Evolutionary conservation across 306 rosid genomes (phyloP).

Genomic region (Prinsepia uniflora): DNA sequence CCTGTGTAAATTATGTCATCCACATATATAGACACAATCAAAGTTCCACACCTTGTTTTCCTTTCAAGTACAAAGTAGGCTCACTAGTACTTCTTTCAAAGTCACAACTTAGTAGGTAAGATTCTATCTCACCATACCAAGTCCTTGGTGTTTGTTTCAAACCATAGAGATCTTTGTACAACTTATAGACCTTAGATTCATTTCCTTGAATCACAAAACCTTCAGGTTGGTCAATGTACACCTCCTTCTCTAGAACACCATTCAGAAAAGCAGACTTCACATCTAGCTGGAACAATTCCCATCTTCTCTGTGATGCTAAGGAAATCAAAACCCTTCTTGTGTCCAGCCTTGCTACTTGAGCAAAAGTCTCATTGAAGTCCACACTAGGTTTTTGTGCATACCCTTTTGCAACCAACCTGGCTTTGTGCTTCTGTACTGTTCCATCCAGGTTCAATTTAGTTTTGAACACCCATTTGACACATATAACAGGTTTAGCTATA

Average conservation of each 20-base stretch:
- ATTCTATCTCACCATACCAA: background rate
- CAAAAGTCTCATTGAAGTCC: background rate
- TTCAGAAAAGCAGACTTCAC: background rate
- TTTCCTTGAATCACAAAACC: background rate
- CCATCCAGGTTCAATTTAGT: background rate
- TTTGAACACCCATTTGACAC: background rate
- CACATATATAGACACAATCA: background rate
- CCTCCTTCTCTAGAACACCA: background rate
- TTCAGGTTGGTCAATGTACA: background rate
- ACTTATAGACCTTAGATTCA: too few relatives aligned
- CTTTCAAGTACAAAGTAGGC: background rate
- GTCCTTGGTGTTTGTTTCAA: background rate
- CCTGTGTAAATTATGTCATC: background rate
- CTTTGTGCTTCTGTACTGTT: background rate
- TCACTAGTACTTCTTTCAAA: background rate
- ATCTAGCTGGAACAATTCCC: background rate
- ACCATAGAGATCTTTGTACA: too few relatives aligned
- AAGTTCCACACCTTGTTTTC: background rate
- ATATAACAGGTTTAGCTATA: background rate
- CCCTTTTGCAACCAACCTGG: background rate
- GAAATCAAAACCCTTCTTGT: background rate
- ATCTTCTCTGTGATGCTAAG: background rate
- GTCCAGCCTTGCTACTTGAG: background rate
- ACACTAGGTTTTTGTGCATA: background rate
- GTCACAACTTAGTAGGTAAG: background rate